A percentile compares a stretch with the other conserved stretches of the same genome.
These are phyloP conservation scores for Hysterium pulicare DNA, from an alignment of 2,329 filamentous ascomycete species.

Conservation along the genomic window DNA sequence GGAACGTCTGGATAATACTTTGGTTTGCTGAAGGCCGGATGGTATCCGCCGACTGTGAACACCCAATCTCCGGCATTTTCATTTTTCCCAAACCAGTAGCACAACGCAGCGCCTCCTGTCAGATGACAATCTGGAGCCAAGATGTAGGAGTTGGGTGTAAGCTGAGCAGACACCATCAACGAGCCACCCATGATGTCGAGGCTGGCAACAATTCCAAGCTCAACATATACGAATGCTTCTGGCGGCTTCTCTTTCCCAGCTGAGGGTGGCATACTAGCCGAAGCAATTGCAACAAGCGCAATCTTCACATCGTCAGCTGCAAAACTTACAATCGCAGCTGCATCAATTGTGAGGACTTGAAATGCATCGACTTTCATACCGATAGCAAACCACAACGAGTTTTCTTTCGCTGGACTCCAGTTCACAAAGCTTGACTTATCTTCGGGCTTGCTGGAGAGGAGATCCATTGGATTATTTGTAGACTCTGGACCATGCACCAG, in stretches of 20 bases:
- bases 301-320: not conserved
- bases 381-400: conserved; percentile 8
- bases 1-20: conserved; percentile 30
- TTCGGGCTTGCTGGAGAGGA: too few species aligned
- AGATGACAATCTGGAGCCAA: conserved; percentile 41
- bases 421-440: too few species aligned
- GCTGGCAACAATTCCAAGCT: conserved; percentile 3
- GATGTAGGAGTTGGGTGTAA: conserved; percentile 42
- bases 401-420: too few species aligned
- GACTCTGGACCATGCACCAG: conserved; percentile 19
- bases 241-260: too few species aligned
- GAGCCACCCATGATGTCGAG: conserved; percentile 2
- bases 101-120: conserved; percentile 43
- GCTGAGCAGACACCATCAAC: conserved; percentile 39
- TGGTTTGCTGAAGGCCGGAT: conserved; percentile 36
- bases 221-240: conserved; percentile 7
- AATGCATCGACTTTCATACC: conserved; percentile 10
- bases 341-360: conserved; percentile 5
- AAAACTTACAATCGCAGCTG: conserved; percentile 4
- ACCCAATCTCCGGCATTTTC: conserved; percentile 41
- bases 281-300: conserved; percentile 2
- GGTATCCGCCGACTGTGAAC: conserved; percentile 48
- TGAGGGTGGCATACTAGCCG: not conserved
- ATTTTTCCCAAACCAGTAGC: conserved; percentile 36
- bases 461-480: not conserved